Base-by-base conservation (phyloP, 306 rosid species). In the Echinosophora koreensis region DNA sequence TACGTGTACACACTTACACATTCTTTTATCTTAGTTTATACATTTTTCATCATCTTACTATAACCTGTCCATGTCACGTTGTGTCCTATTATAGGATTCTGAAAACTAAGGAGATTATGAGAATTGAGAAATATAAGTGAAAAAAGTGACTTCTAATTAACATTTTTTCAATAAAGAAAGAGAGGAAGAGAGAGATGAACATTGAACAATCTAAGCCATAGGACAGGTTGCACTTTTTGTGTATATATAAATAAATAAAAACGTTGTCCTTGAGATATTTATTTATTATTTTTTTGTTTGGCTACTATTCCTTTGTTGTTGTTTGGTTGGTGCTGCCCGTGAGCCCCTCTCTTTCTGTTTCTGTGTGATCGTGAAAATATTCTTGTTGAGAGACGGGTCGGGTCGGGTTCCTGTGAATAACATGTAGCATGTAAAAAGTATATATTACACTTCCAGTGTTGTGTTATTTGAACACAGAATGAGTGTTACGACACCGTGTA, bases 261-360 rank as follows among this genome's bases (percentile, higher is more conserved):
- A 68, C 28, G 71, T 79, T 63, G 59, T 59, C 38, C 63, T 60
- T 70, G 15, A 50, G 69, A 58, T n/a, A n/a, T 5, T 47, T 15
- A 27, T 55, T 41, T 52, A 61, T 62, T 35, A 17, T 5, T 15
- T 54, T 35, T 46, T 80, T 39, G 74, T 82, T 69, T 71, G 77
- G 74, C 39, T 71, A 63, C 85, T 76, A 86, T 83, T 66, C 57
- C 69, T 78, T 76, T 88, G 83, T 83, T 81, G 86, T 84, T 78
- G 68, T 64, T 77, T 64, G 85, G 83, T 85, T 88, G 85, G 87
- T 81, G 83, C 61, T 87, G 90, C 97, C 96, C 97, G 93, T 95
- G 96, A 90, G 86, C 52, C 74, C 69, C 73, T 80, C 85, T 83
- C 71, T 79, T 58, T 59, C 66, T 88, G 86, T 86, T 77, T 82